Evolutionary conservation across 768 basidiomycete genomes (phyloP), one percentile per base, ranked within the genome.

Genomic region (Trametes sanguinea): DNA sequence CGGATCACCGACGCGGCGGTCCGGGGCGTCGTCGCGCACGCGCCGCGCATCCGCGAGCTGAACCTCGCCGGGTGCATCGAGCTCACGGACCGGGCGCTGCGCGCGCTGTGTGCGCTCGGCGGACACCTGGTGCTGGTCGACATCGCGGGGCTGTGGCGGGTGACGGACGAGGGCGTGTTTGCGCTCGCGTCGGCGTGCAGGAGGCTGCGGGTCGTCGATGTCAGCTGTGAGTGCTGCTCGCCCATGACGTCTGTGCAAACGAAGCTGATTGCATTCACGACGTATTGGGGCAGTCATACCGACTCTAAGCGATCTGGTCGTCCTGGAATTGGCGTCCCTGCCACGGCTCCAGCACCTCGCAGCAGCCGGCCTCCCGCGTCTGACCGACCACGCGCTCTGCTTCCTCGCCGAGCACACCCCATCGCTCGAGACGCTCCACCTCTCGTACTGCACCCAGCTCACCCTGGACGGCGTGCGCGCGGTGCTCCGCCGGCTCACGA

Each of bases 401-500:
- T 81, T 89, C 27, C 81, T 96, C 8, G 90, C 87, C 13, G 90
- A 92, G 67, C 85, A 92, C 74, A 83, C 80, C 39, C 77, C 71
- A 33, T 79, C 79, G 37, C 78, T 97, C 66, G 91, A 94, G 69
- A 84, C 92, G 29, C 80, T 96, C 51, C 89, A 97, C 69, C 75
- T 98, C 40, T 90, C 91, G 32, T 92, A 94, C 71, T 98, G 95
- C 76, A 87, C 89, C 67, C 81, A 85, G 58, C 76, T 98, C 57
- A 86, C 89, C 30, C 82, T 95, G 42, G 83, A 86, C 45, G 90
- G 91, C 8, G 76, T 94, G 35, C 89, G 92, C 63, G 79, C 83
- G 51, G 75, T 95, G 13, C 73, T 95, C 53, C 82, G 81, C 60
- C 78, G 80, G 56, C 79, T 89, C 22, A 75, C 76, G 45, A 77